Base-by-base conservation (phyloP, 1,284 basidiomycete genomes). In the Ustilago vetiveriae region DNA sequence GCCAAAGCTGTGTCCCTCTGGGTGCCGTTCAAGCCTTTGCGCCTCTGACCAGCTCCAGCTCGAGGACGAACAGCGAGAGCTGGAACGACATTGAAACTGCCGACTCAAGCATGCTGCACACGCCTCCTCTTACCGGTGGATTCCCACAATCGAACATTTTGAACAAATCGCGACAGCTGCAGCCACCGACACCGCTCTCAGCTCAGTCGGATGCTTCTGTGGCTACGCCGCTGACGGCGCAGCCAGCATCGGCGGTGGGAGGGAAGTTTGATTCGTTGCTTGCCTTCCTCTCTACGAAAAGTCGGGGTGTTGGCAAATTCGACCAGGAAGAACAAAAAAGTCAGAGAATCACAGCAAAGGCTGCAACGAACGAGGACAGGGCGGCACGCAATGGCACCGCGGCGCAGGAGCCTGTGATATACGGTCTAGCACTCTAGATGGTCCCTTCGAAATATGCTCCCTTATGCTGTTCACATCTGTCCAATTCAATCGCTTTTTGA, bases 241-340 rank as follows among this genome's bases (percentile, higher is more conserved):
- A 26, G 26, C 45, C 41, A 13, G 17, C 29, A 3, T 35, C 11
- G 14, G 24, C 19, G 8, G 48, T 35, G n/a, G 45, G 40, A 21
- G 45, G 35, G 6, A 56, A 56, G n/a, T 63, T 63, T 21, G 53
- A 56, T 6, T 37, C 33, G 13, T 35, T 63, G n/a, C 44, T 56
- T 10, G 43, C 52, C n/a, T 63, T 37, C 3, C 39, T 63, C 14
- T 62, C 58, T 2, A 38, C 50, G 11, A 40, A 35, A 30, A 21
- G 11, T 36, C 39, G 46, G n/a, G 7, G 11, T 30, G 43, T 16
- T 19, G 23, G 13, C 16, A 6, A 9, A n/a, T 9, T 10, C 9
- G 6, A n/a, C 10, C 14, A 35, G 24, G 17, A 30, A n/a, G 5
- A 19, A 16, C 23, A 19, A 19, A 35, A 21, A 32, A 21, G 30